These are phyloP conservation scores for Naganishia sp. DNA, from an alignment of 1,284 basidiomycete genomes.

Conservation along the genomic window DNA sequence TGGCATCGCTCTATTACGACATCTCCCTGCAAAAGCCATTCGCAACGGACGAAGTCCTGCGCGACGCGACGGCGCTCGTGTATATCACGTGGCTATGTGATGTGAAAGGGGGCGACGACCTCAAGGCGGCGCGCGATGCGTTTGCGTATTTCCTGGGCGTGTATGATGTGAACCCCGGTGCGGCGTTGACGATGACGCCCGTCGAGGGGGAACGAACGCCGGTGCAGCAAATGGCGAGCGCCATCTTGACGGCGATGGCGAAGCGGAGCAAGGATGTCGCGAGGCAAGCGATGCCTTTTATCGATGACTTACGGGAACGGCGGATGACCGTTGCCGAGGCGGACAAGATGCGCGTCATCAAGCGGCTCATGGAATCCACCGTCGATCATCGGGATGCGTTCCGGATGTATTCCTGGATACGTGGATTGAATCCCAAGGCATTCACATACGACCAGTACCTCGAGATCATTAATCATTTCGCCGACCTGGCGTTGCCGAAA, in stretches of 20 bases:
- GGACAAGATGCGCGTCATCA: slow-evolving; percentile 60
- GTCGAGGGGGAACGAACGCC: not conserved
- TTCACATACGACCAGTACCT: slow-evolving; percentile 64
- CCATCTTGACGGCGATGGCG: slow-evolving; percentile 5
- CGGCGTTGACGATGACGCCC: not conserved
- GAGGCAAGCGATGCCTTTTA: slow-evolving; percentile 47
- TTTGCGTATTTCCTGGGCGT: slow-evolving; percentile 19
- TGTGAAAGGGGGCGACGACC: slow-evolving; percentile 4
- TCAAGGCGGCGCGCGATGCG: slow-evolving; percentile 1
- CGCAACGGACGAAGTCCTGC: slow-evolving; percentile 12
- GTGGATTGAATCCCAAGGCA: slow-evolving; percentile 51
- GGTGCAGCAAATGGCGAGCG: slow-evolving; percentile 5
- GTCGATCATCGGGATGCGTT: slow-evolving; percentile 63
- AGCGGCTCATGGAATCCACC: slow-evolving; percentile 64
- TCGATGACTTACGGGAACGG: slow-evolving; percentile 60
- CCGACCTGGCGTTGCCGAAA: slow-evolving; percentile 59
- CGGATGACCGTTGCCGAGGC: slow-evolving; percentile 51
- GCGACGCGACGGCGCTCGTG: slow-evolving; percentile 11
- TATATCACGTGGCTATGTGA: slow-evolving; percentile 20
- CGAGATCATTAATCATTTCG: slow-evolving; percentile 65
- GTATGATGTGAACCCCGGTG: slow-evolving; percentile 1
- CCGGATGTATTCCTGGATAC: slow-evolving; percentile 60
- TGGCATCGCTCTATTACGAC: slow-evolving; percentile 14
- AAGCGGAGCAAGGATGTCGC: slow-evolving; percentile 18
- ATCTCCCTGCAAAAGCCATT: slow-evolving; percentile 19